Percentiles rank a stretch among this genome's conserved stretches.
Conservation (phyloP, 1,284 basidiomycete species). For the Mycena sp. region DNA sequence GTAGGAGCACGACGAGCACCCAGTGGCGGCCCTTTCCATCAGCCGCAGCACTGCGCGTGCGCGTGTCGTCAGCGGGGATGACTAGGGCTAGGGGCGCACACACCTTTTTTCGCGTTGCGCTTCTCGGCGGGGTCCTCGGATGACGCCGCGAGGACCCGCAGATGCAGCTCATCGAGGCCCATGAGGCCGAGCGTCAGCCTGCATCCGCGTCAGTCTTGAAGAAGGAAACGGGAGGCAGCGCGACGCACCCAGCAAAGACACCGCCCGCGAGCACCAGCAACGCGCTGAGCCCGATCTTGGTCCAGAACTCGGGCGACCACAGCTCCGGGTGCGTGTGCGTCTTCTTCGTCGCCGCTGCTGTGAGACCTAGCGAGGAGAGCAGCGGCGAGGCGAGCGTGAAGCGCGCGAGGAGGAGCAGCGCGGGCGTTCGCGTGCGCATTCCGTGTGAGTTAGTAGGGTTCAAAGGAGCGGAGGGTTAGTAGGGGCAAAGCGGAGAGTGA, state of each 20-base stretch:
- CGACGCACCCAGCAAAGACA: constrained; percentile 87
- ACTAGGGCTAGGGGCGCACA: background rate
- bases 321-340: constrained; percentile 14
- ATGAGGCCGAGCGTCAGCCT: constrained; percentile 51
- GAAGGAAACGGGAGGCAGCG: background rate
- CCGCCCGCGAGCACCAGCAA: constrained; percentile 82
- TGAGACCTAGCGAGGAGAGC: too few relatives aligned
- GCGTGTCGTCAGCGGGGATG: background rate
- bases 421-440: too few relatives aligned
- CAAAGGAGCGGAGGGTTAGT: too few relatives aligned
- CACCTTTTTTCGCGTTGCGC: constrained; percentile 76
- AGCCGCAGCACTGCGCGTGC: constrained; percentile 68
- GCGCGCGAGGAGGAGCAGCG: too few relatives aligned
- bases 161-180: constrained; percentile 95
- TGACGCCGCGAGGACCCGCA: constrained; percentile 85
- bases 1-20: constrained; percentile 56
- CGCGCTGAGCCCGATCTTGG: constrained; percentile 72
- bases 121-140: constrained; percentile 79
- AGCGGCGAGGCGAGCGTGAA: too few relatives aligned
- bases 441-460: too few relatives aligned
- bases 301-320: constrained; percentile 58
- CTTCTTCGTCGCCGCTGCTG: too few relatives aligned
- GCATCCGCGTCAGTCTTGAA: background rate
- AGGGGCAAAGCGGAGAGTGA: too few relatives aligned
- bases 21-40: constrained; percentile 80